These are phyloP conservation scores for Penicillium corylophilum DNA, from an alignment of 2,329 filamentous ascomycete genomes.

Conservation along the genomic window DNA sequence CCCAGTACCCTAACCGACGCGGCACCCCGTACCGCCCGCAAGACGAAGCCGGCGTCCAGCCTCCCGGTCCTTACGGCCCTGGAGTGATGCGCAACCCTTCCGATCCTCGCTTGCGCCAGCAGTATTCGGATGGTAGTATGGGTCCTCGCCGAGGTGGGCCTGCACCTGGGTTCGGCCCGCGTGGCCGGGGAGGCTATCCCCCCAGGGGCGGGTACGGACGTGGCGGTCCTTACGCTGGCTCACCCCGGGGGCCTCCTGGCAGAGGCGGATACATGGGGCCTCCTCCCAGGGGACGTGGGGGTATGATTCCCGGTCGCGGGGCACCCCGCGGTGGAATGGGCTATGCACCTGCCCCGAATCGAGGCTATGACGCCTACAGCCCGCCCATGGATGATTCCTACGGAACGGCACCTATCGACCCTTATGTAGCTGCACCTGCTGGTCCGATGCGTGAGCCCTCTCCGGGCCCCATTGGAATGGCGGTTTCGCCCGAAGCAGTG, in stretches of 20 bases:
- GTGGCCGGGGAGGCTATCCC: conserved; percentile 58
- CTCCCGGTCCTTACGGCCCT: conserved; percentile 29
- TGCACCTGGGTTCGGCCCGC: conserved; percentile 47
- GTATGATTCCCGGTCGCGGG: conserved; percentile 44
- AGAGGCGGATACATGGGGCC: conserved; percentile 45
- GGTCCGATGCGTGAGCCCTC: conserved; percentile 28
- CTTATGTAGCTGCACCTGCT: conserved; percentile 23
- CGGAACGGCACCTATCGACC: conserved; percentile 7
- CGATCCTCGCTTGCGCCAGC: conserved; percentile 45
- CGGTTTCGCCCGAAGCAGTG: conserved; percentile 41
- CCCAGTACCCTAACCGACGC: conserved; percentile 30
- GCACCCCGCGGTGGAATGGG: conserved; percentile 45
- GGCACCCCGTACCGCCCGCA: conserved; percentile 34
- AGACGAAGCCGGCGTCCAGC: conserved; percentile 43
- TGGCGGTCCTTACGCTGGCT: conserved; percentile 39
- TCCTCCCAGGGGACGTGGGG: conserved; percentile 34
- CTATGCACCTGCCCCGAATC: conserved; percentile 48
- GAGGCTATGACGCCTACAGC: conserved; percentile 37
- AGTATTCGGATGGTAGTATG: conserved; percentile 50
- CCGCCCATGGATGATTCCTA: conserved; percentile 29
- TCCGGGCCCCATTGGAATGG: conserved; percentile 36
- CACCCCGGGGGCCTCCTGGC: conserved; percentile 33
- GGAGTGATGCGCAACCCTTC: conserved; percentile 43
- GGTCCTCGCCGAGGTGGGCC: conserved; percentile 42
- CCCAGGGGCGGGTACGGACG: conserved; percentile 47